phyloP scores from a whole-genome alignment of 257 asterid species.

The Penstemon eatonii region DNA sequence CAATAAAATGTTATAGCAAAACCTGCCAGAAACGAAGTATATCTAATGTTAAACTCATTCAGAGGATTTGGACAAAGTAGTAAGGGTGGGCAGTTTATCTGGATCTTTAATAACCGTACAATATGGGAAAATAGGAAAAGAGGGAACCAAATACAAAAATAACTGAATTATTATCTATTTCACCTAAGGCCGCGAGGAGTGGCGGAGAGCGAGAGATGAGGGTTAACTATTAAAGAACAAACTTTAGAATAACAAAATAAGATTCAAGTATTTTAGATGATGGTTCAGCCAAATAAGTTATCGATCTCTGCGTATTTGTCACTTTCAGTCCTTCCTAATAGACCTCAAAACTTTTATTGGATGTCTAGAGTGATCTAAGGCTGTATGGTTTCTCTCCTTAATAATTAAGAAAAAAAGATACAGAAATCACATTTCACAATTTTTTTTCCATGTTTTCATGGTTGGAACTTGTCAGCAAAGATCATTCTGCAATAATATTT shows the following conservation, averaged over 20 bases:
- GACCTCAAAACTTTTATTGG: background rate
- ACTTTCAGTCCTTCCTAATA: background rate
- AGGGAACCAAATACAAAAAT: background rate
- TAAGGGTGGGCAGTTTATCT: background rate
- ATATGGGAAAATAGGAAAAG: background rate
- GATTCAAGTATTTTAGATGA: too few relatives aligned
- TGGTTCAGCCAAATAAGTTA: background rate
- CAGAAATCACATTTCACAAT: too few relatives aligned
- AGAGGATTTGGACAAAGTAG: background rate
- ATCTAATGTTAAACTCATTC: background rate
- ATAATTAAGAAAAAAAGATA: background rate
- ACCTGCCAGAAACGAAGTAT: background rate
- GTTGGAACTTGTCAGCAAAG: too few relatives aligned
- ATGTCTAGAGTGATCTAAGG: background rate
- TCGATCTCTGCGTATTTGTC: background rate
- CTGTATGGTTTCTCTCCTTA: background rate
- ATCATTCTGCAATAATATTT: background rate
- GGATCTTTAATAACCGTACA: background rate
- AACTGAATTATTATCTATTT: too few relatives aligned
- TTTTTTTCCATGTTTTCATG: too few relatives aligned
- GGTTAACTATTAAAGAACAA: background rate
- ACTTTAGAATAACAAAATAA: background rate
- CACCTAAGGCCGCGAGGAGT: background rate
- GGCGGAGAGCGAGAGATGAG: background rate
- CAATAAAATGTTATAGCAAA: conserved; percentile 2